A percentile compares a stretch with the other conserved stretches of the same genome.
Evolutionary conservation across 164 flowering plant species (phyloP).

Genomic region (Hamamelis virginiana): DNA sequence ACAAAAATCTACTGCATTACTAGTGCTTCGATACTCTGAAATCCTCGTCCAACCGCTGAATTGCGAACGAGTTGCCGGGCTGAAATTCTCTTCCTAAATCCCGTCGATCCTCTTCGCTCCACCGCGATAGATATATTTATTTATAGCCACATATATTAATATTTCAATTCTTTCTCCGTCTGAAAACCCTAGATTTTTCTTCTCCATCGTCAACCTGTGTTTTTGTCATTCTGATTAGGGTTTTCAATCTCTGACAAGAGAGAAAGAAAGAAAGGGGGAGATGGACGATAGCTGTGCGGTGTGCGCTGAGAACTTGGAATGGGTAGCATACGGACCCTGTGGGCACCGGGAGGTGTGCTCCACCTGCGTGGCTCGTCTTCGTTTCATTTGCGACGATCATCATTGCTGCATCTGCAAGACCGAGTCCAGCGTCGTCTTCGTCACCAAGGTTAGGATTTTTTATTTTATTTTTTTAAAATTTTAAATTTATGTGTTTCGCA

Average conservation of each 20-base stretch:
- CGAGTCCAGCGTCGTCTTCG: constrained; percentile 60
- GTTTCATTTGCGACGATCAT: constrained; percentile 80
- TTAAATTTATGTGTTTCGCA: no score
- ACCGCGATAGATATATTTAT: no score
- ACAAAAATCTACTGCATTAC: no score
- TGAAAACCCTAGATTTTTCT: constrained; percentile 4
- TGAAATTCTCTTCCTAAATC: no score
- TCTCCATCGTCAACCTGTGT: background rate
- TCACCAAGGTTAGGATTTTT: constrained; percentile 80
- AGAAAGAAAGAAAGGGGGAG: background rate
- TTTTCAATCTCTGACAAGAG: background rate
- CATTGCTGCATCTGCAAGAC: constrained; percentile 90
- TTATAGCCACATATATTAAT: no score
- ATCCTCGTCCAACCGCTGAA: no score
- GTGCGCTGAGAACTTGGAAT: constrained; percentile 84
- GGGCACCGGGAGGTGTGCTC: constrained; percentile 95
- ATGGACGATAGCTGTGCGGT: constrained; percentile 98
- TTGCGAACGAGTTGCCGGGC: no score
- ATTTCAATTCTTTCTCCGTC: background rate
- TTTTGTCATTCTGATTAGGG: background rate
- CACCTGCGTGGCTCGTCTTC: constrained; percentile 89
- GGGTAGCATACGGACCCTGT: constrained; percentile 90
- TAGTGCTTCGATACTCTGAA: no score
- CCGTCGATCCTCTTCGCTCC: no score
- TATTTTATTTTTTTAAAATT: background rate